A percentile compares a stretch with the other conserved stretches of the same genome.
These are phyloP conservation scores for Maudiozyma pseudohumilis DNA, from an alignment of 805 yeast genomes.

Conservation along the genomic window DNA sequence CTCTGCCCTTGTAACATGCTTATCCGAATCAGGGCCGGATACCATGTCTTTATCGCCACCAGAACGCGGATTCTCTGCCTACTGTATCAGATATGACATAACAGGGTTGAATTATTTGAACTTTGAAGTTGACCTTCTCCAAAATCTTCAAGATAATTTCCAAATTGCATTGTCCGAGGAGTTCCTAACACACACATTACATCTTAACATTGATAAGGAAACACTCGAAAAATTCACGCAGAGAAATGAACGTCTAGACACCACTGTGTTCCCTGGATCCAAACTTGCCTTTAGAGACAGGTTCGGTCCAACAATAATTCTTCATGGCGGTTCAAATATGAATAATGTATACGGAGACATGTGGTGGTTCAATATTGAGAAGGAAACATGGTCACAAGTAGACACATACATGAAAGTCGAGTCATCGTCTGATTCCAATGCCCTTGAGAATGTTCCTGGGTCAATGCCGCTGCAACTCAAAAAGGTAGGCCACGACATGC, in stretches of 20 bases:
- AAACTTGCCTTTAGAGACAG: no score
- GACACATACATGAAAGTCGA: slow-evolving; percentile 6
- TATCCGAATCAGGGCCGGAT: slow-evolving; percentile 4
- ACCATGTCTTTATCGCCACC: slow-evolving; percentile 12
- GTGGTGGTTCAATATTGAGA: slow-evolving; percentile 40
- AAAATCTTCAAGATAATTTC: slow-evolving; percentile 6
- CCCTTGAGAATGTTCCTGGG: not conserved
- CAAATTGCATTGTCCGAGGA: not conserved
- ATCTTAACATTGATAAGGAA: no score
- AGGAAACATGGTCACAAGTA: slow-evolving; percentile 33
- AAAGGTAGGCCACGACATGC: slow-evolving; percentile 23
- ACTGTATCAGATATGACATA: slow-evolving; percentile 9
- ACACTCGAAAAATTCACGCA: no score
- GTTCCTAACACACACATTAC: no score
- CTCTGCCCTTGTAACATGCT: slow-evolving; percentile 28
- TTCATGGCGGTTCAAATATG: slow-evolving; percentile 33
- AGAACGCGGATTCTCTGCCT: slow-evolving; percentile 30
- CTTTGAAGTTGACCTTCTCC: slow-evolving; percentile 6
- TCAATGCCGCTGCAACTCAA: slow-evolving; percentile 10
- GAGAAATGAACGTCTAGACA: no score
- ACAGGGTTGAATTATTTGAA: slow-evolving; percentile 4
- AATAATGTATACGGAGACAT: slow-evolving; percentile 35
- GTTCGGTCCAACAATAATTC: slow-evolving; percentile 14
- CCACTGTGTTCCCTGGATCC: no score
- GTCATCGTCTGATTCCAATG: not conserved